Evolutionary conservation across 768 basidiomycete species (phyloP).

Genomic region (Leucogyrophana mollusca): DNA sequence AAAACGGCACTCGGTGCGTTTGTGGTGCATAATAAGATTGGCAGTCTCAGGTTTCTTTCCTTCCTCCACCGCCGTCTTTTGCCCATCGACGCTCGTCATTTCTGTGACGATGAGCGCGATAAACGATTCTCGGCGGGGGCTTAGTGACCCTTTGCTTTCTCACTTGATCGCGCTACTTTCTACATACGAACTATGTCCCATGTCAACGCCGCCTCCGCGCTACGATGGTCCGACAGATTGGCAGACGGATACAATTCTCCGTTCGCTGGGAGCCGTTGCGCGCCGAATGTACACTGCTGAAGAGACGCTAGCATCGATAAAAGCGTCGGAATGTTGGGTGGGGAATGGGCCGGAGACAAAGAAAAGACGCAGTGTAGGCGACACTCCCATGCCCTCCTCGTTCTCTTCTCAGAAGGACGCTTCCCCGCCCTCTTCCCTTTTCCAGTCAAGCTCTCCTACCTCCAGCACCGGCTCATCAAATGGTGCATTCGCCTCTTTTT

Average conservation of each 20-base stretch:
- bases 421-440: slow-evolving; percentile 9
- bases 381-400: slow-evolving; percentile 31
- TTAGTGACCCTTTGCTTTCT: slow-evolving; percentile 41
- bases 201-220: slow-evolving; percentile 47
- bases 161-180: slow-evolving; percentile 61
- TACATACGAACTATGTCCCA: slow-evolving; percentile 55
- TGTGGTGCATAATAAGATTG: slow-evolving; percentile 6
- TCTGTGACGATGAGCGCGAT: slow-evolving; percentile 34
- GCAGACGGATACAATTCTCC: slow-evolving; percentile 58
- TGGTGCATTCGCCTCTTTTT: slow-evolving; percentile 19
- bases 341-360: slow-evolving; percentile 39
- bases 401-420: slow-evolving; percentile 25
- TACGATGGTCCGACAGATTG: slow-evolving; percentile 57
- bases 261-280: slow-evolving; percentile 48
- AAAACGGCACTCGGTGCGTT: neutral
- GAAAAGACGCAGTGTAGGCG: slow-evolving; percentile 43
- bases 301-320: slow-evolving; percentile 39
- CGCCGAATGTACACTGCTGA: slow-evolving; percentile 59
- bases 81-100: slow-evolving; percentile 9
- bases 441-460: slow-evolving; percentile 23
- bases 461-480: slow-evolving; percentile 1
- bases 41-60: neutral
- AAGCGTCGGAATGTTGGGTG: slow-evolving; percentile 34
- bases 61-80: slow-evolving; percentile 10
- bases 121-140: slow-evolving; percentile 15